A percentile compares a stretch with the other conserved stretches of the same genome.
These are phyloP conservation scores for Apiospora hydei DNA, from an alignment of 2,329 filamentous ascomycete genomes.

Conservation along the genomic window DNA sequence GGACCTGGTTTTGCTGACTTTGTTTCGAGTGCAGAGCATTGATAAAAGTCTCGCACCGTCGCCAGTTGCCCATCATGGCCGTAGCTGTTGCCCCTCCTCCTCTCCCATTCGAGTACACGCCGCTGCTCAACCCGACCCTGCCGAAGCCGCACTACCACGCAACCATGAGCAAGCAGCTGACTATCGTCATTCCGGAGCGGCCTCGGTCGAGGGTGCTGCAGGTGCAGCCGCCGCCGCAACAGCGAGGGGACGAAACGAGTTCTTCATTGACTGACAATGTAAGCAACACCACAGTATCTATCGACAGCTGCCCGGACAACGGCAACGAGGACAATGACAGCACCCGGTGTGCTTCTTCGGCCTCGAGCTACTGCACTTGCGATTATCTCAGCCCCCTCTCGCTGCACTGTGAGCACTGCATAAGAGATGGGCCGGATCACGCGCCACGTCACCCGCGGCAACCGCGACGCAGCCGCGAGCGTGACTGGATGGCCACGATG, in stretches of 20 bases:
- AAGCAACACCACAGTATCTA: background rate
- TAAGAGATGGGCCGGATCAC: background rate
- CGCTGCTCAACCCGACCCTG: background rate
- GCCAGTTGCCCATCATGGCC: background rate
- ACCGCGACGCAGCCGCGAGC: background rate
- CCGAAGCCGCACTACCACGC: background rate
- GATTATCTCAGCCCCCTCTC: background rate
- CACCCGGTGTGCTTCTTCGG: background rate
- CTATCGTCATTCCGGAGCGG: background rate
- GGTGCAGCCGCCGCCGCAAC: background rate
- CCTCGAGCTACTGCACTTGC: background rate
- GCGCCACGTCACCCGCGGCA: background rate
- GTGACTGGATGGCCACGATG: slow-evolving; percentile 2
- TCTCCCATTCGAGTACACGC: background rate
- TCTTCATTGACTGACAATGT: background rate
- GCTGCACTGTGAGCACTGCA: background rate
- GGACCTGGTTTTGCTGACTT: background rate
- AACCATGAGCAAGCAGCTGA: background rate
- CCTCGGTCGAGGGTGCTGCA: background rate
- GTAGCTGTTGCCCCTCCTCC: background rate
- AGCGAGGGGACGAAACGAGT: too few species aligned
- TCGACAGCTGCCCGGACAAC: background rate
- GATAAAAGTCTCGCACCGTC: background rate
- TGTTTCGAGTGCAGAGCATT: background rate
- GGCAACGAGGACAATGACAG: background rate